Evolutionary conservation across 2,329 filamentous ascomycete genomes (phyloP).

Genomic region (Aspergillus jensenii): DNA sequence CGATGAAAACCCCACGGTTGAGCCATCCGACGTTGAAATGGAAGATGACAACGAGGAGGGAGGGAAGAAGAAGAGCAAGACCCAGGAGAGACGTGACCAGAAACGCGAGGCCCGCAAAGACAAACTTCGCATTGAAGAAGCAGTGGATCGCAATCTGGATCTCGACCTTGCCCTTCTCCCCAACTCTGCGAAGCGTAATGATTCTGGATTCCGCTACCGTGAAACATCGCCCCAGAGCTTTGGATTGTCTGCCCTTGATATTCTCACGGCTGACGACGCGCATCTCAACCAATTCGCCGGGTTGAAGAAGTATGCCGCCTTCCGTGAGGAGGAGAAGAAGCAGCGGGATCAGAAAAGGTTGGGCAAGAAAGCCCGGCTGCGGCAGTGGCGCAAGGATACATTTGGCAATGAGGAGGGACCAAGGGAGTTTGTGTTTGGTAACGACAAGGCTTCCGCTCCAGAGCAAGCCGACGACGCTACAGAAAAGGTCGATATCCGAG

Average conservation of each 20-base stretch:
- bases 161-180: constrained; percentile 65
- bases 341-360: constrained; percentile 81
- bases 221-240: constrained; percentile 89
- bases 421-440: constrained; percentile 29
- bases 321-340: constrained; percentile 87
- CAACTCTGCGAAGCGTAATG: constrained; percentile 52
- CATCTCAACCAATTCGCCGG: constrained; percentile 88
- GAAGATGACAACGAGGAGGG: constrained; percentile 42
- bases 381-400: constrained; percentile 76
- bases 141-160: constrained; percentile 79
- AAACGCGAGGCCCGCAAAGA: constrained; percentile 78
- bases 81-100: constrained; percentile 54
- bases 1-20: constrained; percentile 55
- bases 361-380: constrained; percentile 86
- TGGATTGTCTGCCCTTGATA: constrained; percentile 85
- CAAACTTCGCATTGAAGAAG: constrained; percentile 76
- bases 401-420: constrained; percentile 62
- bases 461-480: constrained; percentile 18
- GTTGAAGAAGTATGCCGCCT: constrained; percentile 90
- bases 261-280: constrained; percentile 83
- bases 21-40: constrained; percentile 56
- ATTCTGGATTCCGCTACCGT: constrained; percentile 77
- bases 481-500: constrained; percentile 43
- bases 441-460: constrained; percentile 18
- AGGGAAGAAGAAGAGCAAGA: constrained; percentile 45